Evolutionary conservation across 768 basidiomycete genomes (phyloP).

Genomic region (Trametes sanguinea): DNA sequence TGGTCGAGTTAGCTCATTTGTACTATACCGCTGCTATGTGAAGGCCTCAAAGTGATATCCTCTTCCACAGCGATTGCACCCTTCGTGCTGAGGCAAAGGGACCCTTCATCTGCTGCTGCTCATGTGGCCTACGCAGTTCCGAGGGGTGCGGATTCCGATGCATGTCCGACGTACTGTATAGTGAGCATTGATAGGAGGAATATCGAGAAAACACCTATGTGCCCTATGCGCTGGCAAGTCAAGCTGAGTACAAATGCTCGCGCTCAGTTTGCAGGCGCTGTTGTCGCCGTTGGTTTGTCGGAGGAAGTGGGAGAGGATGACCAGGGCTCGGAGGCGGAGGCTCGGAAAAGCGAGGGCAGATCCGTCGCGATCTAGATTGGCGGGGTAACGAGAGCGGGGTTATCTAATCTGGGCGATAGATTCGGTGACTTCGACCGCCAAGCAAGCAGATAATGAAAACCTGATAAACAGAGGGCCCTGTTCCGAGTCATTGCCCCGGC

Average conservation of each 20-base stretch:
- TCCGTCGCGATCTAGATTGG: conserved; percentile 2
- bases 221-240: not conserved
- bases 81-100: too few relatives aligned
- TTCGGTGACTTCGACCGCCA: not conserved
- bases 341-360: conserved; percentile 4
- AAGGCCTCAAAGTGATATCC: too few relatives aligned
- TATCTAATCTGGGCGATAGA: conserved; percentile 20
- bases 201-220: too few relatives aligned
- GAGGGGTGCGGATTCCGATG: not conserved
- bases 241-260: too few relatives aligned
- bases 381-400: not conserved
- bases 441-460: not conserved
- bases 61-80: too few relatives aligned
- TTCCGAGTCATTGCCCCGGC: conserved; percentile 21
- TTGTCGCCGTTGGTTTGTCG: conserved; percentile 8
- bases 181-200: too few relatives aligned
- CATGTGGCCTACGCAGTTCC: not conserved
- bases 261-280: not conserved
- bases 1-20: too few relatives aligned
- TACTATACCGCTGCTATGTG: too few relatives aligned
- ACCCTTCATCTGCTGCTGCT: not conserved
- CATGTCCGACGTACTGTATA: not conserved
- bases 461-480: conserved; percentile 15
- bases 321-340: not conserved
- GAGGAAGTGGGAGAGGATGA: conserved; percentile 1